phyloP scores from a whole-genome alignment of 2,329 filamentous ascomycete species.

The Aspergillus pseudoterreus region DNA sequence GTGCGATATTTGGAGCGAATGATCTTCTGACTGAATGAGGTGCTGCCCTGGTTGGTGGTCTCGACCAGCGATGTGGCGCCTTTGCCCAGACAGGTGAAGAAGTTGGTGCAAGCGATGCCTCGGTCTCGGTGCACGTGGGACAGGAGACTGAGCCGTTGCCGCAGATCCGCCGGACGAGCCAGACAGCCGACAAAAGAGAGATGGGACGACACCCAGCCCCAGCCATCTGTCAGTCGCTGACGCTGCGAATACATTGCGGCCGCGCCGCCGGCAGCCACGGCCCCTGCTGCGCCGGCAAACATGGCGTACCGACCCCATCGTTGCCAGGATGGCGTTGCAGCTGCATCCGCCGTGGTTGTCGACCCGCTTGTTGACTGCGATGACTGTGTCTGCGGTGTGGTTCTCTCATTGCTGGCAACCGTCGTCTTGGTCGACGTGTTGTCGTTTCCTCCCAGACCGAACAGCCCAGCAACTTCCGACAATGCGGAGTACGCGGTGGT shows the following conservation, averaged over 20 bases:
- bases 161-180: constrained; percentile 76
- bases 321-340: constrained; percentile 59
- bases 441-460: constrained; percentile 58
- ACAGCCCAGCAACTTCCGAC: constrained; percentile 59
- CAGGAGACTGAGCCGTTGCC: constrained; percentile 67
- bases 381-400: constrained; percentile 8
- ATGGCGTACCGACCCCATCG: constrained; percentile 82
- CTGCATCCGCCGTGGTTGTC: constrained; percentile 41
- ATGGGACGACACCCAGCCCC: constrained; percentile 81
- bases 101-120: constrained; percentile 73
- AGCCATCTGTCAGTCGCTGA: constrained; percentile 72
- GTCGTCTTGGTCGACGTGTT: constrained; percentile 9
- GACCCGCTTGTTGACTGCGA: constrained; percentile 27
- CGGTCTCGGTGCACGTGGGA: constrained; percentile 62
- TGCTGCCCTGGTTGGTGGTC: constrained; percentile 18
- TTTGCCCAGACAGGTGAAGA: constrained; percentile 80
- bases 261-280: constrained; percentile 74
- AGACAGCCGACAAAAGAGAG: constrained; percentile 91
- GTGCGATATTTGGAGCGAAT: constrained; percentile 63
- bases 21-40: constrained; percentile 34
- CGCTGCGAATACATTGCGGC: constrained; percentile 83
- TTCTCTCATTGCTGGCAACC: constrained; percentile 8
- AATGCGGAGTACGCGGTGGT: constrained; percentile 65
- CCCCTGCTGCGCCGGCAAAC: constrained; percentile 76
- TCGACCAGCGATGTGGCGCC: constrained; percentile 48